phyloP scores from a whole-genome alignment of 2,329 filamentous ascomycete genomes.

The Orbilia blumenaviensis region DNA sequence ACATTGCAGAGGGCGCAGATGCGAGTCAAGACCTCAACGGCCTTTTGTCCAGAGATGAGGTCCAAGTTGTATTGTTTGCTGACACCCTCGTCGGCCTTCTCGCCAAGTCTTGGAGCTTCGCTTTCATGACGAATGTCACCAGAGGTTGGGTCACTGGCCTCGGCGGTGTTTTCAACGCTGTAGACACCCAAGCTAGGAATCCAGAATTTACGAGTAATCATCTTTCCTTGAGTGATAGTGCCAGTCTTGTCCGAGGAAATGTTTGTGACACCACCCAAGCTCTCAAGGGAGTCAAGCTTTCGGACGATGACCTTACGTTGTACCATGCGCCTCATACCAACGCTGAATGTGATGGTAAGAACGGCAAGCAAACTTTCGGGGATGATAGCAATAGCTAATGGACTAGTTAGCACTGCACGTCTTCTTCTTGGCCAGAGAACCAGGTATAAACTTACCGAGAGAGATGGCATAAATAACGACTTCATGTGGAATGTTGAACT shows the following conservation, averaged over 20 bases:
- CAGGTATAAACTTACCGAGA: conserved; percentile 62
- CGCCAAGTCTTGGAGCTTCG: conserved; percentile 63
- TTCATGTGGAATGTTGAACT: conserved; percentile 67
- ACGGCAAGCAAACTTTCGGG: conserved; percentile 72
- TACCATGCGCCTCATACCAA: conserved; percentile 59
- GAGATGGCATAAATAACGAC: conserved; percentile 71
- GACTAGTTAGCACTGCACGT: conserved; percentile 52
- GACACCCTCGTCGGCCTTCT: conserved; percentile 27
- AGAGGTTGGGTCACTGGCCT: conserved; percentile 68
- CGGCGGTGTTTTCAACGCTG: conserved; percentile 67
- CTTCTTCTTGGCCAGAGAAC: conserved; percentile 59
- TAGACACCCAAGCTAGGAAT: conserved; percentile 69
- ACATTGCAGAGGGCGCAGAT: conserved; percentile 69
- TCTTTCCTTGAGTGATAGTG: conserved; percentile 71
- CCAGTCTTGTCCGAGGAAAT: conserved; percentile 69
- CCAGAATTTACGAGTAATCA: conserved; percentile 71
- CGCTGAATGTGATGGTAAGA: conserved; percentile 63
- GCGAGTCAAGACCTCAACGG: conserved; percentile 29
- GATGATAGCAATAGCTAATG: conserved; percentile 67
- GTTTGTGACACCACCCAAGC: conserved; percentile 68
- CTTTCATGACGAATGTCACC: conserved; percentile 66
- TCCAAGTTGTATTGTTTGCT: conserved; percentile 44
- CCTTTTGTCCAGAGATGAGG: conserved; percentile 28
- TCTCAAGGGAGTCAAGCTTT: conserved; percentile 63
- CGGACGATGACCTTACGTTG: conserved; percentile 51